Base-by-base conservation (phyloP, 768 basidiomycete genomes). In the Leccinum rimulosum region DNA sequence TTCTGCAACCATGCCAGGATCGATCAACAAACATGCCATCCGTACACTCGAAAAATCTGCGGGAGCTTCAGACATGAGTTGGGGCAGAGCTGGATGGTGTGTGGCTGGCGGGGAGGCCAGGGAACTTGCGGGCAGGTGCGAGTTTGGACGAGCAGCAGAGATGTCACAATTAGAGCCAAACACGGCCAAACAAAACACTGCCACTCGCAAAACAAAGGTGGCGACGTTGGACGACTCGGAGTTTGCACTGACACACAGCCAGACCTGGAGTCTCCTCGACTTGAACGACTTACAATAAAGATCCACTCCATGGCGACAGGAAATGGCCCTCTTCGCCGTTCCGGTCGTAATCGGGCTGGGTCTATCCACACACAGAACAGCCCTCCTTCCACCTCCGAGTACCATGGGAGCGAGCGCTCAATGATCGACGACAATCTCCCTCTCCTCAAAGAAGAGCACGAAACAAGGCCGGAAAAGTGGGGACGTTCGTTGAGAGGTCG, bases 401-500 rank as follows among this genome's bases (percentile, higher is more conserved):
- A 73, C 57, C 68, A 70, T 33, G 72, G 56, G 45, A 73, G 73
- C 61, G 73, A 75, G 52, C 71, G 67, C 69, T 74, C 73, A 28
- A 22, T 60, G 58, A 61, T 68, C 49, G 72, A 73, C 54, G 72
- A 75, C 53, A 68, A 65, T 3, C 48, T 48, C 17, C 27, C 54
- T 27, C 15, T 55, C 7, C 58, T 25, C 3, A 51, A 55, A 19
- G 0, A 53, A 4, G 66, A 62, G 15, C 62, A 50, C 12, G 8
- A 6, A 9, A 52, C 49, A 1, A 54, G 50, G 14, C 54, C 40
- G 27, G 51, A 55, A 4, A 19, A 58, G 10, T 75, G 65, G 67
- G 58, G 50, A 14, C 70, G 54, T n/a, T 65, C 79, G 0, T 62
- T 38, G 22, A 68, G 79, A 31, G 83, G 85, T 15, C 73, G 84